Evolutionary conservation across 768 basidiomycete species (phyloP).

Genomic region (Auricularia auricula-judae): DNA sequence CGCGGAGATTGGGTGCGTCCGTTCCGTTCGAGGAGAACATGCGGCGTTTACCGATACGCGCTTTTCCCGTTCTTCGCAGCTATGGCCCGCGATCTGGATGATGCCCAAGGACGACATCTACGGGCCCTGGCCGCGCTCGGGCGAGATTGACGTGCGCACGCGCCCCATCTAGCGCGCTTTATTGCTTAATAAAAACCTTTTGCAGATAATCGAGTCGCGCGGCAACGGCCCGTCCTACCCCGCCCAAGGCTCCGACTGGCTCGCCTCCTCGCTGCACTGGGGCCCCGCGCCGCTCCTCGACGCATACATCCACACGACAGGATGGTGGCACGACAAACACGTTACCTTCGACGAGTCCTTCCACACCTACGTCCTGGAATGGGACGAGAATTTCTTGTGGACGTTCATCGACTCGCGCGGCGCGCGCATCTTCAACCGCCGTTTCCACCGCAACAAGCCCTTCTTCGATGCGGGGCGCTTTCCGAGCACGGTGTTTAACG

Average conservation of each 20-base stretch:
- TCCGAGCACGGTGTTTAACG: slow-evolving; percentile 43
- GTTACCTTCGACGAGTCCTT: slow-evolving; percentile 55
- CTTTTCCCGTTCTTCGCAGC: slow-evolving; percentile 3
- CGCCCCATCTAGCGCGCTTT: too few species aligned
- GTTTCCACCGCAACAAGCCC: slow-evolving; percentile 24
- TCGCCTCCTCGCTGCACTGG: slow-evolving; percentile 55
- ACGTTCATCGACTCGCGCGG: slow-evolving; percentile 73
- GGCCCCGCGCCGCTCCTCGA: slow-evolving; percentile 39
- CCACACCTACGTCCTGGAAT: slow-evolving; percentile 78
- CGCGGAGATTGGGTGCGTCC: not conserved
- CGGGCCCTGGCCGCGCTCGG: slow-evolving; percentile 42
- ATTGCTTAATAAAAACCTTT: too few species aligned
- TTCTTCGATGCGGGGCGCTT: slow-evolving; percentile 44
- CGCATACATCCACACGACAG: slow-evolving; percentile 54
- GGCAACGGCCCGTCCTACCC: slow-evolving; percentile 47
- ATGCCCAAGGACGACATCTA: slow-evolving; percentile 33
- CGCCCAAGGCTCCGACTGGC: slow-evolving; percentile 32
- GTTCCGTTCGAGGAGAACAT: not conserved
- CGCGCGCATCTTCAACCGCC: slow-evolving; percentile 47
- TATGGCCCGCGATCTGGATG: slow-evolving; percentile 33
- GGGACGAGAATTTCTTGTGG: slow-evolving; percentile 65
- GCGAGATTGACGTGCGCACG: slow-evolving; percentile 55
- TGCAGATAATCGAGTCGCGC: slow-evolving; percentile 27
- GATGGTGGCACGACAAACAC: slow-evolving; percentile 61
- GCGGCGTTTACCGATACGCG: slow-evolving; percentile 8